Conservation (phyloP, 805 yeast species). For the Kuraishia ogatae region DNA sequence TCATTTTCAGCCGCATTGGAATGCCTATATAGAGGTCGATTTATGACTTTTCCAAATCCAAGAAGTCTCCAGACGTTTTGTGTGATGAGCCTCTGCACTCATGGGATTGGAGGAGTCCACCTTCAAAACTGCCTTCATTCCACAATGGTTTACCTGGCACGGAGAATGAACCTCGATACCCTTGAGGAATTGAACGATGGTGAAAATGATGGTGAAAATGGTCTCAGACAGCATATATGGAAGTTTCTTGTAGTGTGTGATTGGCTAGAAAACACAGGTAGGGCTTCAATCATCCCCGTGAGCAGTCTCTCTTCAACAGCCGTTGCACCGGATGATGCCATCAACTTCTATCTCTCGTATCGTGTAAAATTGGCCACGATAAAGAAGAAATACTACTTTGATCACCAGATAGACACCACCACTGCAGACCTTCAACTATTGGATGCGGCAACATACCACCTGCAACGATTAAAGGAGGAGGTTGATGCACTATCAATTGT, state of each 20-base stretch:
- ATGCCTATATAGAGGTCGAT: slow-evolving; percentile 22
- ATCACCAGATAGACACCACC: slow-evolving; percentile 10
- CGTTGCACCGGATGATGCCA: background rate
- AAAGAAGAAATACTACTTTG: slow-evolving; percentile 18
- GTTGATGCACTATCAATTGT: background rate
- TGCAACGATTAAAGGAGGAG: slow-evolving; percentile 5
- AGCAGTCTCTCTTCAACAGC: background rate
- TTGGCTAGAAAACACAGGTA: background rate
- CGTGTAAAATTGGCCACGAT: slow-evolving; percentile 15
- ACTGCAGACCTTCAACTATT: slow-evolving; percentile 10
- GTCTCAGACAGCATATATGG: background rate
- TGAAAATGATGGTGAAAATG: background rate
- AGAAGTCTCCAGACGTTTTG: slow-evolving; percentile 18
- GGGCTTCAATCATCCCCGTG: background rate
- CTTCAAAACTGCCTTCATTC: slow-evolving; percentile 16
- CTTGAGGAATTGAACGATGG: too few relatives aligned
- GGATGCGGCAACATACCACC: slow-evolving; percentile 16
- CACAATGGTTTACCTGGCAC: slow-evolving; percentile 15
- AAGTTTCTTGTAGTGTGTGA: background rate
- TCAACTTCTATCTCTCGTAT: slow-evolving; percentile 4
- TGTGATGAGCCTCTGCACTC: slow-evolving; percentile 18
- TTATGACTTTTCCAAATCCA: slow-evolving; percentile 19
- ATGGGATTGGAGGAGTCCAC: slow-evolving; percentile 21
- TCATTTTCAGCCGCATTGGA: slow-evolving; percentile 21
- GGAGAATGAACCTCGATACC: slow-evolving; percentile 16